Evolutionary conservation across 306 rosid genomes (phyloP), one percentile per base, ranked within the genome.

Genomic region (Castanospermum australe): DNA sequence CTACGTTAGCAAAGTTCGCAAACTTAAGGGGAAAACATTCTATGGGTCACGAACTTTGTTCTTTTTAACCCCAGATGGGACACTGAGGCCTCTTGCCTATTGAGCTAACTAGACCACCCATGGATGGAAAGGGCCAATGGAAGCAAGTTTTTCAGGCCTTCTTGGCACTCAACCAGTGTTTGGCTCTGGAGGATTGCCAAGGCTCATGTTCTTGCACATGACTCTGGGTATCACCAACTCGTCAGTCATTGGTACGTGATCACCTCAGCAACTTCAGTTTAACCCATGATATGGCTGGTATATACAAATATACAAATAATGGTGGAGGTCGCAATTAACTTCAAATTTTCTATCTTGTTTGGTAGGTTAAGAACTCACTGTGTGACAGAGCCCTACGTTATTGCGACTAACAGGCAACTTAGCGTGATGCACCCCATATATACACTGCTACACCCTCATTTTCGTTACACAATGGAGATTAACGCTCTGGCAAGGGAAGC

Each of bases 101-200:
- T 75, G 98, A 93, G 84, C 79, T 93, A 17, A 88, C 92, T 35
- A 85, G 96, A 38, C 97, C 98, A 18, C 90, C 88, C 4, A 81
- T 86, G 9, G 79, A 86, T 14, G 93, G 78, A 24, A 87, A 90
- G 33, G 83, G 70, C 5, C 89, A 80, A 38, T 93, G 98, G 98
- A 90, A 88, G 69, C 83, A 89, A 63, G 95, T 85, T 25, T n/a
- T 88, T 75, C 66, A 73, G 72, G 0, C 95, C 96, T 14, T 22
- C 76, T 47, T 91, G 91, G 92, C 86, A 91, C 70, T 85, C 97
- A 65, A 91, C 97, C 1, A 73, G 55, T 35, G 67, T 86, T 47
- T 93, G 98, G 98, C 91, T 93, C 2, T 93, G 98, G 98, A 88
- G 94, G 76, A 17, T 93, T 3, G 98, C 98, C 71, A 92, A 92